Evolutionary conservation across 352 stramenopile species (phyloP).

Genomic region (Blastocystis sp.): DNA sequence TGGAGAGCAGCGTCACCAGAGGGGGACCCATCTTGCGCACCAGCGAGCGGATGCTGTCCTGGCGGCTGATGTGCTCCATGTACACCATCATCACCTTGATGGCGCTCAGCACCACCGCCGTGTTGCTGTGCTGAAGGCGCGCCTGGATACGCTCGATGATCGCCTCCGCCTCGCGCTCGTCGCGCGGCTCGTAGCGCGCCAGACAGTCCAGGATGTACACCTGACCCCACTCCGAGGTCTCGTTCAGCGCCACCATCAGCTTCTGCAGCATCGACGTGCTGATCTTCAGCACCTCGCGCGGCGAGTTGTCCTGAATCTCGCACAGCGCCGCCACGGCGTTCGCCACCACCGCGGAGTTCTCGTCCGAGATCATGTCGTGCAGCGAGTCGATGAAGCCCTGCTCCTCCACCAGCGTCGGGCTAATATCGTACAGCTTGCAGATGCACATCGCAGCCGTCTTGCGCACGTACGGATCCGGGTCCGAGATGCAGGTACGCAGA

Average conservation of each 20-base stretch:
- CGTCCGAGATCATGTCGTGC: constrained; percentile 94
- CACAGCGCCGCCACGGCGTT: constrained; percentile 95
- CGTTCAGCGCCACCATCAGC: constrained; percentile 92
- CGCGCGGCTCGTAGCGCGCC: constrained; percentile 85
- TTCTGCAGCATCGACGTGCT: constrained; percentile 93
- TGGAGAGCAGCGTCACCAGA: constrained; percentile 92
- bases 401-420: constrained; percentile 90
- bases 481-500: constrained; percentile 86
- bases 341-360: constrained; percentile 91
- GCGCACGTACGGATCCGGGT: constrained; percentile 91
- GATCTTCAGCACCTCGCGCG: constrained; percentile 89
- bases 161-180: constrained; percentile 91
- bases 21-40: constrained; percentile 92
- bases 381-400: constrained; percentile 91
- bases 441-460: constrained; percentile 98
- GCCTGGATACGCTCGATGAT: constrained; percentile 98
- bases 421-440: constrained; percentile 99
- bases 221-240: constrained; percentile 99
- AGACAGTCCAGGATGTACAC: constrained; percentile 95
- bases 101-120: constrained; percentile 92
- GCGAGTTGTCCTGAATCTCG: constrained; percentile 93
- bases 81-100: constrained; percentile 91
- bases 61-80: constrained; percentile 87
- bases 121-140: constrained; percentile 94
- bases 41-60: constrained; percentile 84